phyloP scores from a whole-genome alignment of 345 rosid species.

The Bretschneidera sinensis region DNA sequence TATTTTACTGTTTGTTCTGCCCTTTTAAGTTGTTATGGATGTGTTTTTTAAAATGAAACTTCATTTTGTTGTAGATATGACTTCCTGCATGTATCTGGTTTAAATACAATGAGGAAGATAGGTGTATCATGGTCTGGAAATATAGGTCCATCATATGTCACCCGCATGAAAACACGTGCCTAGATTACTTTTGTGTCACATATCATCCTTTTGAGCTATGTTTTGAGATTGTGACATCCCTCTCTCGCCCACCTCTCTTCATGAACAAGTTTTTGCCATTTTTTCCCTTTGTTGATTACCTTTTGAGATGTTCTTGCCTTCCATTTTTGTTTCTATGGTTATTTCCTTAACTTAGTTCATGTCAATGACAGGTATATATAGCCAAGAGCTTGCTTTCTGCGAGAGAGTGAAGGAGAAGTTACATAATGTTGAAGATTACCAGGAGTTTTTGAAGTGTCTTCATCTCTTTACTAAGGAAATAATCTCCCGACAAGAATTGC shows the following conservation, averaged over 20 bases:
- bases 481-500: constrained; percentile 71
- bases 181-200: not conserved
- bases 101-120: too few species aligned
- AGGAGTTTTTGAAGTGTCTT: constrained; percentile 82
- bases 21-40: too few species aligned
- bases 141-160: not conserved
- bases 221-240: too few species aligned
- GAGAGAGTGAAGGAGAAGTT: constrained; percentile 84
- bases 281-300: not conserved
- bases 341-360: constrained; percentile 16
- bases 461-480: constrained; percentile 78
- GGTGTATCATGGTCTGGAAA: not conserved
- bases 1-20: too few species aligned
- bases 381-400: constrained; percentile 73
- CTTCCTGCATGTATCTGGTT: too few species aligned
- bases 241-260: not conserved
- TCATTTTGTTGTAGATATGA: not conserved
- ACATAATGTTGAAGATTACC: constrained; percentile 54
- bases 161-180: too few species aligned
- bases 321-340: not conserved
- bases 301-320: not conserved
- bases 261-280: not conserved
- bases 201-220: not conserved
- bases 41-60: too few species aligned
- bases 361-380: constrained; percentile 50